Base-by-base conservation (phyloP, 2,329 filamentous ascomycete genomes). In the Verticillium longisporum region DNA sequence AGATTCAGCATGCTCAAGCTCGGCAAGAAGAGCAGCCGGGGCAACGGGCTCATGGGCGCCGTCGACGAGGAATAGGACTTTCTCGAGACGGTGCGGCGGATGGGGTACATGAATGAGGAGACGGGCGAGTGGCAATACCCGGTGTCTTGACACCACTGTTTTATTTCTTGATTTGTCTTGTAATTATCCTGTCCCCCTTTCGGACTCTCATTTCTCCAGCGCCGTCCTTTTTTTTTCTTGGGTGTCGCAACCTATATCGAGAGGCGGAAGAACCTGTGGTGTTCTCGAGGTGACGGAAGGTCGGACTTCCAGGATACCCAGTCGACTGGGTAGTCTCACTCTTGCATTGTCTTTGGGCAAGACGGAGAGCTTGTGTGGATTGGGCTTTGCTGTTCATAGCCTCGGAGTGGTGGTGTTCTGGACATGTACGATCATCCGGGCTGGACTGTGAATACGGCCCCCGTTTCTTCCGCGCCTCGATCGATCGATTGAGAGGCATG, bases 1-100 rank as follows among this genome's bases (percentile, higher is more conserved):
- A 78, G 92, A 69, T 80, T 96, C 66, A 95, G 90, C 72, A 79
- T 92, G 68, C 79, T 96, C 69, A 90, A 89, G 72, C 80, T 92
- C 58, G 88, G 89, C 34, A 88, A 87, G 72, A 91, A 90, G 76
- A 78, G 78, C 55, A 86, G 83, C 70, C 88, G 85, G 72, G 77
- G 73, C 57, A 79, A 73, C 63, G 78, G 73, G 33, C 69, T 75
- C 63, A 84, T 85, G 82, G 78, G 77, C 59, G 81, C 81, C 65
- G 71, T 86, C 64, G 78, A 83, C 60, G 83, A 86, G 70, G 83
- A 85, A 72, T 83, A 77, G 75, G 61, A 68, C 60, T 65, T 65
- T 58, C 58, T 61, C 56, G 58, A 59, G 56, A 63, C 61, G 53
- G 64, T 60, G 15, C 38, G 61, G 55, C 53, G 61, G 57, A 56